These are phyloP conservation scores for Ophiobolus disseminans DNA, from an alignment of 2,329 filamentous ascomycete genomes.

Conservation along the genomic window DNA sequence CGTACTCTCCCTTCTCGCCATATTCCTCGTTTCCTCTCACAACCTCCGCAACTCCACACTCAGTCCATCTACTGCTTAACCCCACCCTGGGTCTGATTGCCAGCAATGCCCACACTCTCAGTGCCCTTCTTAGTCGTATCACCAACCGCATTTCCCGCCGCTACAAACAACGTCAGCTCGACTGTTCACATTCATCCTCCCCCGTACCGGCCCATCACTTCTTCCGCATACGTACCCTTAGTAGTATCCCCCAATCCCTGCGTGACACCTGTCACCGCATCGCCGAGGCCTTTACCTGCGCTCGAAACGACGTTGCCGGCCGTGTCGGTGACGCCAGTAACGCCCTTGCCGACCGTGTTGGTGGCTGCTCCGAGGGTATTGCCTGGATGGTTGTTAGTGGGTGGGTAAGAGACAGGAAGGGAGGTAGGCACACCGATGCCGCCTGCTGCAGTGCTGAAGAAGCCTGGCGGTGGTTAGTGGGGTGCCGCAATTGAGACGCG, in stretches of 20 bases:
- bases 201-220: background rate
- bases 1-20: no score
- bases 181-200: background rate
- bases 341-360: constrained; percentile 44
- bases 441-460: constrained; percentile 43
- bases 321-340: constrained; percentile 37
- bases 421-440: constrained; percentile 40
- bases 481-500: background rate
- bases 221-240: constrained; percentile 28
- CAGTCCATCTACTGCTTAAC: constrained; percentile 18
- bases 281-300: constrained; percentile 45
- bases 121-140: constrained; percentile 38
- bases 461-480: constrained; percentile 22
- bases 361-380: constrained; percentile 45
- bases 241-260: constrained; percentile 45
- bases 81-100: constrained; percentile 20
- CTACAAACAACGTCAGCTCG: constrained; percentile 22
- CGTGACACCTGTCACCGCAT: constrained; percentile 45
- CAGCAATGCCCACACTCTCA: constrained; percentile 28
- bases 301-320: constrained; percentile 41
- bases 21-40: no score
- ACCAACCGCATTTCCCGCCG: constrained; percentile 37
- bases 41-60: no score
- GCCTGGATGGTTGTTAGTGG: constrained; percentile 21
- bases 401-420: background rate